A percentile compares a stretch with the other conserved stretches of the same genome.
phyloP scores from a whole-genome alignment of 345 rosid species.

The Turnera subulata region DNA sequence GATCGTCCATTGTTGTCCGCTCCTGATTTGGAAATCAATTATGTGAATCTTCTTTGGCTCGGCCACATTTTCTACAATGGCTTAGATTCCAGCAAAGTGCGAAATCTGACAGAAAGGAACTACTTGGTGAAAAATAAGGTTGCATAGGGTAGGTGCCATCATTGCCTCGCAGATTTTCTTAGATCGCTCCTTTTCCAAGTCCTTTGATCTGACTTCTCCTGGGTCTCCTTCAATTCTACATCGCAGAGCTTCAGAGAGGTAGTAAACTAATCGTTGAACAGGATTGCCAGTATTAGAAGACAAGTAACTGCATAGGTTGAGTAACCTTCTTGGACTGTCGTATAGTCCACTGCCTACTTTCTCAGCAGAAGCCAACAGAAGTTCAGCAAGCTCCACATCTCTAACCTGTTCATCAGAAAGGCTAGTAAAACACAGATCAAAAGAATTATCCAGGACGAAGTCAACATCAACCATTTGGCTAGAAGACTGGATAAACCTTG shows the following conservation, averaged over 20 bases:
- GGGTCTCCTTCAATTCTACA: constrained; percentile 23
- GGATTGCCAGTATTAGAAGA: constrained; percentile 22
- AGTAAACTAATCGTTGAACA: constrained; percentile 24
- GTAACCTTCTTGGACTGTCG: constrained; percentile 18
- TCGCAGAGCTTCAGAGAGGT: constrained; percentile 16
- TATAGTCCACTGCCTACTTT: constrained; percentile 23
- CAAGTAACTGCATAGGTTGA: constrained; percentile 15
- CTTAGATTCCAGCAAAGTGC: constrained; percentile 29
- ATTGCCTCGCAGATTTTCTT: constrained; percentile 1
- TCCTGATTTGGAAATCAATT: constrained; percentile 29
- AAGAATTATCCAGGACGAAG: constrained; percentile 10
- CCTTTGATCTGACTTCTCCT: constrained; percentile 7
- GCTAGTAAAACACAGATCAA: neutral
- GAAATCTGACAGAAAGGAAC: constrained; percentile 27
- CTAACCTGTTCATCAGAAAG: constrained; percentile 20
- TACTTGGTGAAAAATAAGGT: constrained; percentile 1
- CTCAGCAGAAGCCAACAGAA: constrained; percentile 31
- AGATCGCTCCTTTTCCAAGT: neutral
- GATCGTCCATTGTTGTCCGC: constrained; percentile 20
- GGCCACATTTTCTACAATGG: constrained; percentile 26
- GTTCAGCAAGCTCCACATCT: constrained; percentile 27
- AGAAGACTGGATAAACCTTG: constrained; percentile 22
- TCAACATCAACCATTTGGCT: neutral
- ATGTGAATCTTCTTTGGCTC: constrained; percentile 30
- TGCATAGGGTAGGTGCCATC: neutral